Evolutionary conservation across 1,284 basidiomycete genomes (phyloP), one percentile per base, ranked within the genome.

Genomic region (Golubevia sp.): DNA sequence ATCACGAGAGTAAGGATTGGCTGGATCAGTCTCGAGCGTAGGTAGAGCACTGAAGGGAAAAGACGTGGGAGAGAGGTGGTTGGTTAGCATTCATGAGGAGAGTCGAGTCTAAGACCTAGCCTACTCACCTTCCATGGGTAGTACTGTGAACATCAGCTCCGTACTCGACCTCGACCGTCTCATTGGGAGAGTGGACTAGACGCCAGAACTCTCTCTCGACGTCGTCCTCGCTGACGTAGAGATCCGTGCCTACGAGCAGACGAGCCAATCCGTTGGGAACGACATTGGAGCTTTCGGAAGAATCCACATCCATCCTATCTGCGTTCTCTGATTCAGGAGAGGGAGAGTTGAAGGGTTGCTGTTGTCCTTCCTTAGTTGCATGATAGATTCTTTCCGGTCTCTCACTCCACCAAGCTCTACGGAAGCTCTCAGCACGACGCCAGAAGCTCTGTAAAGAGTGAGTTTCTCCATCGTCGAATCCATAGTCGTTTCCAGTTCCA

Each of bases 131-230:
- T 82, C 97, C 96, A 77, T 98, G 94, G 2, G 93, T 96, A 0
- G 95, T 95, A 2, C 95, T 97, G 84, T 98, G 95, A 25, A 99
- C 91, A 83, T 99, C 97, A 0, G 97, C 97, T 25, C 97, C 97
- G 80, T 99, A 99, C 85, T 99, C 97, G 51, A 99, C 91, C 84
- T 99, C 97, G 20, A 99, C 94, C 0, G 92, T 95, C 83, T 99
- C 96, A 50, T 89, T 86, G 56, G 89, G 88, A 38, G 91, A 92
- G 84, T 97, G 91, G 3, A 97, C 94, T 55, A 99, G 88, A 49
- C 95, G 88, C 97, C 97, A 99, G 81, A 99, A 99, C 84, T 99
- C 96, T 57, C 88, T 87, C 86, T 99, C 97, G 1, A 98, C 89
- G 72, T 97, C 93, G 70, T 90, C 89, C 84, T 99, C 95, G 1